phyloP scores from a whole-genome alignment of 1,284 basidiomycete genomes.

The Neolentinus lepideus region DNA sequence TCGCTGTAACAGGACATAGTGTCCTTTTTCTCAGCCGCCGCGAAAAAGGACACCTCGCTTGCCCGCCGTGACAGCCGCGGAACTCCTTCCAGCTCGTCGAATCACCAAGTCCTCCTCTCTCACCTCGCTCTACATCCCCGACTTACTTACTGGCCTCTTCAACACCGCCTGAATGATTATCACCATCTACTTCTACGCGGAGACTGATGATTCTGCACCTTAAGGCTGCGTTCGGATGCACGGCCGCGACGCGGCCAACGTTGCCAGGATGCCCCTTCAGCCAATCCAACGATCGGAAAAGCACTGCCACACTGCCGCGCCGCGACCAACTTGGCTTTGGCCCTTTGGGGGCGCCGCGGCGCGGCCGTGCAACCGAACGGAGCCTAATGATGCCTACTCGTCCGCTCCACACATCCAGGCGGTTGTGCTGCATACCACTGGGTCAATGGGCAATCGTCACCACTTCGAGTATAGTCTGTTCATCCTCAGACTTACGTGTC shows the following conservation, averaged over 20 bases:
- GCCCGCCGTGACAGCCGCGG: too few relatives aligned
- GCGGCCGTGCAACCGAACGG: too few relatives aligned
- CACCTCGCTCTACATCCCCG: slow-evolving; percentile 16
- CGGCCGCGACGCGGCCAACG: too few relatives aligned
- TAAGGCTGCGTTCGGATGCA: slow-evolving; percentile 80
- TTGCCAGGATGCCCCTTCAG: too few relatives aligned
- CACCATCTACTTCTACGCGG: slow-evolving; percentile 29
- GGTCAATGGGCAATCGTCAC: slow-evolving; percentile 8
- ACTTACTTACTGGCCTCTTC: slow-evolving; percentile 20
- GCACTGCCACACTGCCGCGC: too few relatives aligned
- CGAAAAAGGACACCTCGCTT: too few relatives aligned
- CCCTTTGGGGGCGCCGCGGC: too few relatives aligned
- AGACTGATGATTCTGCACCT: slow-evolving; percentile 79
- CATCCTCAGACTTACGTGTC: slow-evolving; percentile 64
- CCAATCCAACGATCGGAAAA: too few relatives aligned
- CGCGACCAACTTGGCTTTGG: too few relatives aligned
- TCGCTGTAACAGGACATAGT: too few relatives aligned
- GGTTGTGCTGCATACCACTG: slow-evolving; percentile 12
- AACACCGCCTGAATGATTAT: slow-evolving; percentile 17
- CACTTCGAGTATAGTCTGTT: slow-evolving; percentile 29
- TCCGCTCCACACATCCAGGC: slow-evolving; percentile 40
- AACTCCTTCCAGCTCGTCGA: background rate
- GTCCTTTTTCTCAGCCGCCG: too few relatives aligned
- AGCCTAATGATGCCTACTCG: too few relatives aligned
- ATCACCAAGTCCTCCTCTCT: background rate